phyloP scores from a whole-genome alignment of 306 rosid species.

The Trifolium fragiferum region DNA sequence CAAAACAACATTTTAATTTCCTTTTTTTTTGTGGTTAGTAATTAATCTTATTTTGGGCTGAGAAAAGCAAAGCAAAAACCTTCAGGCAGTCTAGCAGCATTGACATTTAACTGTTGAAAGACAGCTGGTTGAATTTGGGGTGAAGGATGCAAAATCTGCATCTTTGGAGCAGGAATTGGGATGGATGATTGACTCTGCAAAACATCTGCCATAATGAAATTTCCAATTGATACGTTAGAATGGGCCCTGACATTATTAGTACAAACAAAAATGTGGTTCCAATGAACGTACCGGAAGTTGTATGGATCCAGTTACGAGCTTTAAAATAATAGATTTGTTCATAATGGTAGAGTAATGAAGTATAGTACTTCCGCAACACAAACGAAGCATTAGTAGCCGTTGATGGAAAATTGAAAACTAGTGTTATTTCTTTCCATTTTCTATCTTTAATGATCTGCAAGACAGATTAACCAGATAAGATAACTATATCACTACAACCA shows the following conservation, averaged over 20 bases:
- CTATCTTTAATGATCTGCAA: conserved; percentile 76
- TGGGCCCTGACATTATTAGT: neutral
- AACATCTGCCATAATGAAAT: conserved; percentile 54
- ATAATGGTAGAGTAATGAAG: conserved; percentile 75
- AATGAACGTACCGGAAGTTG: conserved; percentile 50
- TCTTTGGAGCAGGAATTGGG: conserved; percentile 45
- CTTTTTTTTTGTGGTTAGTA: neutral
- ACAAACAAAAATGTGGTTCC: conserved; percentile 28
- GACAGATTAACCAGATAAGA: conserved; percentile 30
- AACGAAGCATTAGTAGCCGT: conserved; percentile 96
- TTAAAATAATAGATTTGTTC: conserved; percentile 81
- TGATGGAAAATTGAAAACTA: conserved; percentile 87
- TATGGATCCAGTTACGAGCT: conserved; percentile 56
- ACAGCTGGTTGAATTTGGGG: conserved; percentile 41
- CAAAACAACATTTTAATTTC: neutral
- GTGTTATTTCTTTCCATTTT: conserved; percentile 92
- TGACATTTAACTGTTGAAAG: conserved; percentile 48
- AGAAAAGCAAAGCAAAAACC: conserved; percentile 54
- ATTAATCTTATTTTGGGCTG: conserved; percentile 14
- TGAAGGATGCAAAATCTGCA: conserved; percentile 45
- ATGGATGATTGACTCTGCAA: conserved; percentile 46
- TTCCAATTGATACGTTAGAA: conserved; percentile 36
- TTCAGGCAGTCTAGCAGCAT: conserved; percentile 54
- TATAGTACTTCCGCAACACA: conserved; percentile 85
- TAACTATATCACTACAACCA: conserved; percentile 29